Base-by-base conservation (phyloP, 2,329 filamentous ascomycete species). In the Pseudovirgaria hyperparasitica region DNA sequence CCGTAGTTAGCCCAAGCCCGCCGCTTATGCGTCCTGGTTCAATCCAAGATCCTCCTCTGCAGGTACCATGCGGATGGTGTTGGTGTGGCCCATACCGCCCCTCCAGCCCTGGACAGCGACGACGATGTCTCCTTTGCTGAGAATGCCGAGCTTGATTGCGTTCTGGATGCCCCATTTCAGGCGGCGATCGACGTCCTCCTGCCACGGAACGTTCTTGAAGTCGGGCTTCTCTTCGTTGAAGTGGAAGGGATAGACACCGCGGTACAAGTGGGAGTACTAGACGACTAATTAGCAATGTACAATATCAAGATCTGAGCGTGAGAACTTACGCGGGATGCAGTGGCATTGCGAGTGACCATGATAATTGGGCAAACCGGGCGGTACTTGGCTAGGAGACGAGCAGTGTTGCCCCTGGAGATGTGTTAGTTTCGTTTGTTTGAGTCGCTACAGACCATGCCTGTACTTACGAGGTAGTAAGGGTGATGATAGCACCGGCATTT, bases 281-380 rank as follows among this genome's bases (percentile, higher is more conserved):
- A 20, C 26, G 19, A 23, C 45, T 38, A 48, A 42, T 34, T 22
- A 30, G 31, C 9, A 19, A 8, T 18, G 4, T 5, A 19, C 19
- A 18, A 20, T 16, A 10, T 28, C 5, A n/a, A 19, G 17, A 4
- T 26, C 20, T 26, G 22, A 19, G n/a, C 20, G 8, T 17, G 13
- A 11, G 12, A 43, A 53, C 62, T 57, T 58, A 69, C 65, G 42
- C 90, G 72, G 34, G 85, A 80, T 27, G 90, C 82, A 40, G 71
- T 74, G 25, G 74, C 62, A 56, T 80, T 93, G 47, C 90, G 79
- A 39, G 87, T 93, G 39, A 98, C 82, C 87, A 96, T 96, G 69
- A 98, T 87, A 64, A 98, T 94, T 45, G 90, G 90, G 73, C 87
- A 96, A 39, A 96, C 86, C 27, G 90, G 90, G 51, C 90, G 82